Percentiles rank a stretch among this genome's conserved stretches.
Conservation (phyloP, 2,329 filamentous ascomycete genomes). For the Ophiostoma montium region DNA sequence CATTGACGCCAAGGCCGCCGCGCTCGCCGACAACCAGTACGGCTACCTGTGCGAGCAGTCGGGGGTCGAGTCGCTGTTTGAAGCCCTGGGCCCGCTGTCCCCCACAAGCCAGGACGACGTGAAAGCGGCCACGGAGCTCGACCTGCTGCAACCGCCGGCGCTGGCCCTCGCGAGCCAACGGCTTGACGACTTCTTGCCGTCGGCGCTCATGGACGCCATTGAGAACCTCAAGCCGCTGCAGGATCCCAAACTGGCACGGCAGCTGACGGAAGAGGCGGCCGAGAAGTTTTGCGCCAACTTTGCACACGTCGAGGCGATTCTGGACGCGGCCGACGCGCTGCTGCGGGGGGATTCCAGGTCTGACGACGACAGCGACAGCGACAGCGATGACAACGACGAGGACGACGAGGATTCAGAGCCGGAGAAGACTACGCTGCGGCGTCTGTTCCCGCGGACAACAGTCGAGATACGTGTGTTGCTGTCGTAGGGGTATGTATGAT, state of each 20-base stretch:
- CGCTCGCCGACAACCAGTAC: slow-evolving; percentile 54
- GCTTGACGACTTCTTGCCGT: slow-evolving; percentile 83
- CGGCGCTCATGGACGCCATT: slow-evolving; percentile 81
- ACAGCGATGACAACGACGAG: neutral
- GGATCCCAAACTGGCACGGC: slow-evolving; percentile 55
- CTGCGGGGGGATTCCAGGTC: slow-evolving; percentile 13
- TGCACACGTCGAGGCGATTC: slow-evolving; percentile 40
- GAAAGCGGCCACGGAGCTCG: slow-evolving; percentile 37
- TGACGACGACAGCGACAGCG: slow-evolving; percentile 16
- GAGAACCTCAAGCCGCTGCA: slow-evolving; percentile 65
- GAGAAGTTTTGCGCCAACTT: slow-evolving; percentile 78
- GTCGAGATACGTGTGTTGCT: slow-evolving; percentile 46
- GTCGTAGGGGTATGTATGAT: slow-evolving; percentile 22
- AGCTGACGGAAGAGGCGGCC: slow-evolving; percentile 70
- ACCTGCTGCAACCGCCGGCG: slow-evolving; percentile 42
- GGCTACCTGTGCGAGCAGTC: slow-evolving; percentile 61
- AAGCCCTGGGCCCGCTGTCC: slow-evolving; percentile 31
- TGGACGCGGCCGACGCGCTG: slow-evolving; percentile 30
- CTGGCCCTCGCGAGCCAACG: slow-evolving; percentile 58
- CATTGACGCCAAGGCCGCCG: slow-evolving; percentile 39
- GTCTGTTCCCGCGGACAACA: slow-evolving; percentile 43
- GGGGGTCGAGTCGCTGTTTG: slow-evolving; percentile 52
- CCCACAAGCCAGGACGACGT: slow-evolving; percentile 31
- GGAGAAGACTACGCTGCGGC: slow-evolving; percentile 19
- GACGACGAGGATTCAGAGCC: neutral